Evolutionary conservation across 768 basidiomycete species (phyloP).

Genomic region (Serendipita vermifera): DNA sequence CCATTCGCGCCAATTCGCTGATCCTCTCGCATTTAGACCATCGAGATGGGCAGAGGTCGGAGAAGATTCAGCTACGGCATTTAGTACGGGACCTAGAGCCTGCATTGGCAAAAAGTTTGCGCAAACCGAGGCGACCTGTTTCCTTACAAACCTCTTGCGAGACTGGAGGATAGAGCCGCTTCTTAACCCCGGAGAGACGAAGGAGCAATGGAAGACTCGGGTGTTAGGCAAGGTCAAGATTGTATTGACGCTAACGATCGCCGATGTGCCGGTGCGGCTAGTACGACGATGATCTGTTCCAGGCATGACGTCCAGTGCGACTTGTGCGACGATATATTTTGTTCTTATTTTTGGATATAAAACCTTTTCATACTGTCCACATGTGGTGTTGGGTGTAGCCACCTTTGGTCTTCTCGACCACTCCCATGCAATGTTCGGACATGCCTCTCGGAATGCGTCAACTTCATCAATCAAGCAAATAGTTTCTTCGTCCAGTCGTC

Average conservation of each 20-base stretch:
- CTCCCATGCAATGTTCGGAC: constrained; percentile 1
- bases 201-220: constrained; percentile 18
- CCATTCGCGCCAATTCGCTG: constrained; percentile 37
- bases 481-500: not conserved
- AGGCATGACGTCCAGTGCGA: too few relatives aligned
- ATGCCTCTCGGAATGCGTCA: not conserved
- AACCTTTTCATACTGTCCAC: too few relatives aligned
- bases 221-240: constrained; percentile 15
- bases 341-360: too few relatives aligned
- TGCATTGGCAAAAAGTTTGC: constrained; percentile 49
- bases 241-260: constrained; percentile 1
- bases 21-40: constrained; percentile 36
- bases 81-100: constrained; percentile 32
- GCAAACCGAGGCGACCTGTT: constrained; percentile 37
- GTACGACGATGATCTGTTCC: not conserved
- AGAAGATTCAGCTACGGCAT: constrained; percentile 16
- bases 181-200: constrained; percentile 29
- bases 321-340: too few relatives aligned
- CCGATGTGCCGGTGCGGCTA: not conserved
- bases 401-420: not conserved
- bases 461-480: not conserved
- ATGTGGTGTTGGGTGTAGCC: not conserved
- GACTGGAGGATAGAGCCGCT: constrained; percentile 41
- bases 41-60: constrained; percentile 36
- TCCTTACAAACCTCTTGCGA: constrained; percentile 38